A percentile compares a stretch with the other conserved stretches of the same genome.
Conservation (phyloP, 345 rosid species). For the Dimocarpus longan region DNA sequence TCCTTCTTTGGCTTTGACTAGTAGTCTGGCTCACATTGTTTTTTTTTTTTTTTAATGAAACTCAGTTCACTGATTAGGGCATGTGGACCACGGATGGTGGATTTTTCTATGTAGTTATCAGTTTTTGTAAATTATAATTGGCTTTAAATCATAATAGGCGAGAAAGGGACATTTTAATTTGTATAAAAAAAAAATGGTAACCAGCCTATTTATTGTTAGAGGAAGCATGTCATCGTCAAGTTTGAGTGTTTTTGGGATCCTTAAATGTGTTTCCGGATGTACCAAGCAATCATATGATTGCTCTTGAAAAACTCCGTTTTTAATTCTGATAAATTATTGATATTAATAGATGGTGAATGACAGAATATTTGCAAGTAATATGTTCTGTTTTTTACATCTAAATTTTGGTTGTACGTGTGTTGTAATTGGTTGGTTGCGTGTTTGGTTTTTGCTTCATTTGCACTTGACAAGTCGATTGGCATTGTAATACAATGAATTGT, state of each 20-base stretch:
- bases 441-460: neutral
- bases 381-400: neutral
- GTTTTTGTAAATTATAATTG: neutral
- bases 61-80: neutral
- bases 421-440: neutral
- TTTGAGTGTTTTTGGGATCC: neutral
- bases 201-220: neutral
- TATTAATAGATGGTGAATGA: neutral
- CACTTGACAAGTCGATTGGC: neutral
- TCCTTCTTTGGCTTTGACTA: neutral
- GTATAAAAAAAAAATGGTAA: neutral
- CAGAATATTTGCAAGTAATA: neutral
- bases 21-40: neutral
- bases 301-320: neutral
- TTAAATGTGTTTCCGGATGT: neutral
- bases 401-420: neutral
- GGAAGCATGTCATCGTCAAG: neutral
- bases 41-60: no score
- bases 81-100: neutral
- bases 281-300: neutral
- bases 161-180: neutral
- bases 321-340: neutral
- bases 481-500: neutral
- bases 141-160: neutral
- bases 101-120: neutral